A percentile compares a stretch with the other conserved stretches of the same genome.
These are phyloP conservation scores for Nitzschia palea DNA, from an alignment of 108 stramenopile genomes.

Conservation along the genomic window DNA sequence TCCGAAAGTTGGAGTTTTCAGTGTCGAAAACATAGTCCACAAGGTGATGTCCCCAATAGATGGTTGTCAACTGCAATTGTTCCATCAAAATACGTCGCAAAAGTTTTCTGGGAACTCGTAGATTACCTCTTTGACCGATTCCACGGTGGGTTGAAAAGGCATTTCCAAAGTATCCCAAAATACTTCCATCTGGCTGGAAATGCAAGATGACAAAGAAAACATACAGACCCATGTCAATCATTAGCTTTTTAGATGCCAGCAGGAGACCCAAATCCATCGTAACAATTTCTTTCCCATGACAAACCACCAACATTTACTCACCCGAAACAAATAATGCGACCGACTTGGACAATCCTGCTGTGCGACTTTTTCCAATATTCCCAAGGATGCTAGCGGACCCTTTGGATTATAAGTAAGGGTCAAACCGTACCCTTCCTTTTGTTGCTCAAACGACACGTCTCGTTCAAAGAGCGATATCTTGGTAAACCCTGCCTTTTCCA, in stretches of 20 bases:
- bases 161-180: slow-evolving; percentile 83
- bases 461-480: slow-evolving; percentile 69
- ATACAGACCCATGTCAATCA: too few relatives aligned
- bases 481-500: slow-evolving; percentile 48
- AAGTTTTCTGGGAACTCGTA: slow-evolving; percentile 71
- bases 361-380: slow-evolving; percentile 71
- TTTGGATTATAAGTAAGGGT: slow-evolving; percentile 81
- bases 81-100: slow-evolving; percentile 60
- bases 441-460: slow-evolving; percentile 41
- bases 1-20: background rate
- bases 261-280: too few relatives aligned
- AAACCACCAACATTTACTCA: too few relatives aligned
- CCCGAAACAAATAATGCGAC: slow-evolving; percentile 74
- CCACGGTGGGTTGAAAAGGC: slow-evolving; percentile 57
- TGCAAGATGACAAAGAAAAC: too few relatives aligned
- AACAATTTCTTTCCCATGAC: too few relatives aligned
- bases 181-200: slow-evolving; percentile 2
- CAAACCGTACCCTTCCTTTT: slow-evolving; percentile 83
- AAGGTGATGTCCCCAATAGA: slow-evolving; percentile 39
- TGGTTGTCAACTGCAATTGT: slow-evolving; percentile 31
- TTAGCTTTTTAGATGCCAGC: too few relatives aligned
- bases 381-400: slow-evolving; percentile 67
- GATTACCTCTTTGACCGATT: slow-evolving; percentile 80
- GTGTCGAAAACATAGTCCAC: slow-evolving; percentile 26
- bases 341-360: slow-evolving; percentile 74